Percentiles rank a stretch among this genome's conserved stretches.
Evolutionary conservation across 495 filamentous ascomycete species (phyloP).

Genomic region (Corynascus novoguineensis): DNA sequence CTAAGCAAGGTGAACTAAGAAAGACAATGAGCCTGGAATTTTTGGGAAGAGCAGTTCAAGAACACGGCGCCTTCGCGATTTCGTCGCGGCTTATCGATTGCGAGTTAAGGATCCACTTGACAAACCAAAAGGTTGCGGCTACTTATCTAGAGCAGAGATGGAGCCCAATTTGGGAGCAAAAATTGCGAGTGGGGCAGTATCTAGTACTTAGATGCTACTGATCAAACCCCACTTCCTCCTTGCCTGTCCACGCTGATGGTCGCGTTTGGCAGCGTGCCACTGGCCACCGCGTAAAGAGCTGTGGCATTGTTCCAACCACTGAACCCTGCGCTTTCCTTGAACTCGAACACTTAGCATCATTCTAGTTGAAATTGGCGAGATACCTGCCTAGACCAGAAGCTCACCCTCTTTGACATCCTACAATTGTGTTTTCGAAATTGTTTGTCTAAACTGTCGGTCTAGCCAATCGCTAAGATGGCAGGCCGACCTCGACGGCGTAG

Average conservation of each 20-base stretch:
- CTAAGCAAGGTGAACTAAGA: no score
- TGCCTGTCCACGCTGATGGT: background rate
- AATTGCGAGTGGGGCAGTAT: background rate
- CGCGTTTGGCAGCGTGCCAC: background rate
- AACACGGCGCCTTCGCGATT: background rate
- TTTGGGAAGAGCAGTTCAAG: background rate
- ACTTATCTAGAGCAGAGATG: background rate
- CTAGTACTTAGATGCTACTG: background rate
- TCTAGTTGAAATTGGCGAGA: background rate
- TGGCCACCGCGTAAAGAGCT: constrained; percentile 9
- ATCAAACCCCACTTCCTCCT: background rate
- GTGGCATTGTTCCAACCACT: background rate
- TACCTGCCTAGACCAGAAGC: background rate
- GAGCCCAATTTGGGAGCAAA: background rate
- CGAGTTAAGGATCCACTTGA: background rate
- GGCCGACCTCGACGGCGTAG: constrained; percentile 31
- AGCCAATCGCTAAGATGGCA: constrained; percentile 22
- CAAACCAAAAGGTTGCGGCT: no score
- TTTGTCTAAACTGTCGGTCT: background rate
- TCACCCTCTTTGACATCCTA: background rate
- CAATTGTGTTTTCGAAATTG: background rate
- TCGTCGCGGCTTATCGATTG: background rate
- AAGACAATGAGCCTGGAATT: background rate
- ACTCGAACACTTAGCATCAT: background rate
- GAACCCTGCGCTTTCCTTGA: background rate